Base-by-base conservation (phyloP, 805 yeast genomes). In the Yarrowia hollandica region DNA sequence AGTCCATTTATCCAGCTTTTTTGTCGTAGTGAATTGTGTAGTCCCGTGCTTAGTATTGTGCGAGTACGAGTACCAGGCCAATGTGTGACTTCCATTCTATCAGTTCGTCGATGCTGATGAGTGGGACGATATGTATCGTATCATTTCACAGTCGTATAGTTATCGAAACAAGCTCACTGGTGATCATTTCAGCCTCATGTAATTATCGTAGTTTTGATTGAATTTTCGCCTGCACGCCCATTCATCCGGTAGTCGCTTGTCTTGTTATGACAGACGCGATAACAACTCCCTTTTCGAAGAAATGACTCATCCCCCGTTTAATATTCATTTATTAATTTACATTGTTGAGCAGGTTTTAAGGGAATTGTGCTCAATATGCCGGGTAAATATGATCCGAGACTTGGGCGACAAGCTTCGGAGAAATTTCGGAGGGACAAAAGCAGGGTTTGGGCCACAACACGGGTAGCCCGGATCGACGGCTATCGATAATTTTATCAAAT, bases 391-490 rank as follows among this genome's bases (percentile, higher is more conserved):
- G 23, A 15, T 26, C 48, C 48, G 54, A 30, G 54, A 19, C 31
- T n/a, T 44, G 26, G 5, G 48, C 48, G 54, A 44, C 26, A 44
- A 30, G 37, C 54, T 44, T 44, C 54, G 54, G 54, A 9, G 54
- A 44, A 30, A 30, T 30, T 15, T 44, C 54, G 54, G 54, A 28
- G 52, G 52, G 18, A n/a, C 2, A 8, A 18, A 19, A 10, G n/a
- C 16, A 44, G 54, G 35, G 54, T 31, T 41, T 39, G 30, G 46
- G 46, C 14, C 4, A 16, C 6, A 23, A 25, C 31, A 22, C 48
- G 48, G 48, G 18, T 41, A 41, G 12, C 21, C 23, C 33, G 48
- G 48, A 26, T 41, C 23, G n/a, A 7, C 54, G 54, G 54, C 21
- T 44, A 44, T 30, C 26, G 54, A 30, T 18, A 21, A 42, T 12